Evolutionary conservation across 2,329 filamentous ascomycete species (phyloP).

Genomic region (Fusarium staphyleae): DNA sequence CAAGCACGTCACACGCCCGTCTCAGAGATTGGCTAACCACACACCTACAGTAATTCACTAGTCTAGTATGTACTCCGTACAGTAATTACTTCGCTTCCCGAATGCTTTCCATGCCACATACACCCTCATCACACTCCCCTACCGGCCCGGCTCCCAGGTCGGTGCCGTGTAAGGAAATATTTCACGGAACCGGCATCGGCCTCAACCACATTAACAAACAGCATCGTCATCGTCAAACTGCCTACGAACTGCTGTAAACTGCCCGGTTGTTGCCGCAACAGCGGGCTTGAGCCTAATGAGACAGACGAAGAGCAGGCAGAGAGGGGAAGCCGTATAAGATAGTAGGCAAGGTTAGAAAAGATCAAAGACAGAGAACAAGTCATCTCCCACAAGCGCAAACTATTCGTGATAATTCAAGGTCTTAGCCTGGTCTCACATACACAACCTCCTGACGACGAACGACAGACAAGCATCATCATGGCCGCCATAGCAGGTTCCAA

Average conservation of each 20-base stretch:
- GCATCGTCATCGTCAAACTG: constrained; percentile 14
- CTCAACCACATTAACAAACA: background rate
- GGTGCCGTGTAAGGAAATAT: constrained; percentile 12
- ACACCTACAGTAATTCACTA: too few species aligned
- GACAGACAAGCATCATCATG: constrained; percentile 24
- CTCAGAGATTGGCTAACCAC: background rate
- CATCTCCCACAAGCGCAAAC: constrained; percentile 13
- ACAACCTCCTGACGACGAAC: constrained; percentile 2
- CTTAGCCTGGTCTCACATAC: constrained; percentile 11
- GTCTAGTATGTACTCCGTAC: too few species aligned
- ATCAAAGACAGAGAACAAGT: constrained; percentile 6
- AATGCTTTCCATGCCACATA: constrained; percentile 12
- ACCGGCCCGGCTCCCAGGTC: constrained; percentile 30
- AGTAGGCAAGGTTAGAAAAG: constrained; percentile 19
- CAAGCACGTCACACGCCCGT: constrained; percentile 5
- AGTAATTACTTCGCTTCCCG: background rate
- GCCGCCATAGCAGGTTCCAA: constrained; percentile 17
- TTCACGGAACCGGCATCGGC: constrained; percentile 14
- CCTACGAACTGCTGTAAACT: background rate
- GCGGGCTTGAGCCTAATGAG: constrained; percentile 21
- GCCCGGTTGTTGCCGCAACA: constrained; percentile 13
- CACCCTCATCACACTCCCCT: constrained; percentile 26
- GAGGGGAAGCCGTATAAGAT: constrained; percentile 13
- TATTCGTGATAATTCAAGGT: constrained; percentile 8
- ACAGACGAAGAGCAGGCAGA: constrained; percentile 18